A percentile compares a stretch with the other conserved stretches of the same genome.
Conservation (phyloP, 148 eudicot genomes). For the Rhododendron griersonianum region DNA sequence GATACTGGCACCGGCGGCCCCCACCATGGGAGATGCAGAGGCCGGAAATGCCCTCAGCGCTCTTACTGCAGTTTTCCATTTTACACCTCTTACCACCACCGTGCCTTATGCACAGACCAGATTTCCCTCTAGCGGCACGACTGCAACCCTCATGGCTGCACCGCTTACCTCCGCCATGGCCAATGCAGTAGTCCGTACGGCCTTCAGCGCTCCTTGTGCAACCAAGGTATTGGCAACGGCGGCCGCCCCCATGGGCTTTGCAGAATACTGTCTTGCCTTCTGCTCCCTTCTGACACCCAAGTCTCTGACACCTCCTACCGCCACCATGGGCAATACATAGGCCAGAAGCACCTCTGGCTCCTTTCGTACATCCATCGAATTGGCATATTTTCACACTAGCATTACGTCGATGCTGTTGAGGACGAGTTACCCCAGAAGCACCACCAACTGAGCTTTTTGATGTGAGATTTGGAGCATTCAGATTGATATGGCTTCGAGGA, state of each 20-base stretch:
- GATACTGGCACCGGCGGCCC: constrained; percentile 68
- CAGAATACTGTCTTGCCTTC: constrained; percentile 72
- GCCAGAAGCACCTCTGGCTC: constrained; percentile 80
- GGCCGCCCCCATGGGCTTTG: constrained; percentile 80
- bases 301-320: constrained; percentile 58
- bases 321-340: constrained; percentile 77
- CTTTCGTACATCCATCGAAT: constrained; percentile 50
- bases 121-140: constrained; percentile 72
- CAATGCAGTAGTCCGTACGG: constrained; percentile 59
- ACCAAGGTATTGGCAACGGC: constrained; percentile 57
- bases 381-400: constrained; percentile 46
- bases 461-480: constrained; percentile 10
- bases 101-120: constrained; percentile 75
- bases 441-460: constrained; percentile 16
- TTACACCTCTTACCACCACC: constrained; percentile 85
- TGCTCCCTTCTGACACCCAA: constrained; percentile 71
- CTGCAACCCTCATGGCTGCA: constrained; percentile 57
- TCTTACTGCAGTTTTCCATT: constrained; percentile 52
- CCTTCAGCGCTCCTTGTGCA: constrained; percentile 89
- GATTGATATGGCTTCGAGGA: neutral
- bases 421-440: constrained; percentile 9
- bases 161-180: constrained; percentile 79
- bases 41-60: constrained; percentile 67
- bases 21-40: constrained; percentile 84
- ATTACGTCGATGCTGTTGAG: constrained; percentile 30